Evolutionary conservation across 78 protist species (phyloP).

Genomic region (Diacronema lutheri): DNA sequence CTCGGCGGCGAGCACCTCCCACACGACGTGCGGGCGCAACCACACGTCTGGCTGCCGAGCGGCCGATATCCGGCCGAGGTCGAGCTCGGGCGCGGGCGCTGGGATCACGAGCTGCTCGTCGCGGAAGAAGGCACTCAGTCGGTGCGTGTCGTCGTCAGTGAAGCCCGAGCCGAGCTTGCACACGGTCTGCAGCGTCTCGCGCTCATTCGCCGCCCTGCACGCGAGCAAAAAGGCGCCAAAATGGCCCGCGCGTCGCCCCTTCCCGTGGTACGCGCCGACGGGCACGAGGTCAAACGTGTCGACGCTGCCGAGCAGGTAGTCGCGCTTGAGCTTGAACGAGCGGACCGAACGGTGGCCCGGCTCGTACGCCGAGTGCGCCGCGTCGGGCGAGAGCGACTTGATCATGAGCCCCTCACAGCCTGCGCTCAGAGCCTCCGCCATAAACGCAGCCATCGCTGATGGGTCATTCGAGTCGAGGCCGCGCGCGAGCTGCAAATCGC

Average conservation of each 20-base stretch:
- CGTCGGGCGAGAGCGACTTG: conserved; percentile 79
- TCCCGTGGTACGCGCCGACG: conserved; percentile 93
- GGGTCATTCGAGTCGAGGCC: conserved; percentile 59
- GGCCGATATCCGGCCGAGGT: too few relatives aligned
- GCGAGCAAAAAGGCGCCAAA: conserved; percentile 93
- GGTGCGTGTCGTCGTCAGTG: too few relatives aligned
- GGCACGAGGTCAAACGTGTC: conserved; percentile 96
- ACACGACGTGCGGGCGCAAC: background rate
- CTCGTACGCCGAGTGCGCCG: conserved; percentile 41
- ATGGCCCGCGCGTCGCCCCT: conserved; percentile 93
- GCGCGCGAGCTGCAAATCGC: conserved; percentile 67
- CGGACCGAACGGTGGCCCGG: conserved; percentile 66
- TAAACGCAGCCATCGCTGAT: conserved; percentile 67
- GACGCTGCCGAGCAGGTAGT: conserved; percentile 92
- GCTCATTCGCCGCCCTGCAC: conserved; percentile 57
- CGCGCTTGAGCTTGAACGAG: conserved; percentile 94
- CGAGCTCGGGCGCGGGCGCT: too few relatives aligned
- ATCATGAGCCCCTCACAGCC: conserved; percentile 98
- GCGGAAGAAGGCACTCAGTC: too few relatives aligned
- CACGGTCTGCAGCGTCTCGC: conserved; percentile 82
- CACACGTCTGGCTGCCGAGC: background rate
- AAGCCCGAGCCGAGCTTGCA: conserved; percentile 59
- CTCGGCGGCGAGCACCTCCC: conserved; percentile 12
- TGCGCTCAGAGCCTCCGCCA: conserved; percentile 65
- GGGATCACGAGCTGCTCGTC: background rate